Evolutionary conservation across 2,329 filamentous ascomycete species (phyloP).

Genomic region (Alternaria triticimaculans): DNA sequence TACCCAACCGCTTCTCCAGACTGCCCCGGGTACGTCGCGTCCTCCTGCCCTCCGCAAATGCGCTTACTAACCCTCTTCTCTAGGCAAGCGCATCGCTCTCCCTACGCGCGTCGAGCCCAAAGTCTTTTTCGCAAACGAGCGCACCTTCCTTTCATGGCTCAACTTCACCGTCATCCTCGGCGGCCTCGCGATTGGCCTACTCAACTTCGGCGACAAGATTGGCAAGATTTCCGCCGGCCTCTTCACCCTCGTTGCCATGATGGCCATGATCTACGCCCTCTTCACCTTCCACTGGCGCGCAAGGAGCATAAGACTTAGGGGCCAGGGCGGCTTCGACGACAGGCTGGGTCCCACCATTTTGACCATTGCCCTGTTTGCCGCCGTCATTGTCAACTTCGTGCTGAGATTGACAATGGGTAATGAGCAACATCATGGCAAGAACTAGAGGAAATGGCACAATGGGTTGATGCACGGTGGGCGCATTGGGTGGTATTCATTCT

Average conservation of each 20-base stretch:
- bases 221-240: conserved; percentile 93
- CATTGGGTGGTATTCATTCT: background rate
- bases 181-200: conserved; percentile 91
- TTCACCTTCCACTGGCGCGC: conserved; percentile 97
- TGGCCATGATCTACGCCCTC: conserved; percentile 93
- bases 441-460: background rate
- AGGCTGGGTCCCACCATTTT: conserved; percentile 91
- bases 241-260: conserved; percentile 93
- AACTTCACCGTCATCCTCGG: conserved; percentile 99
- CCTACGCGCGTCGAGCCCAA: conserved; percentile 98
- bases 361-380: conserved; percentile 82
- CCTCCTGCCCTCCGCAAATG: background rate
- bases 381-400: conserved; percentile 96
- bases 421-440: conserved; percentile 15
- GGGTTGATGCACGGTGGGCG: background rate
- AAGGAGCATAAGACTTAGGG: conserved; percentile 86
- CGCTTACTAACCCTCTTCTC: conserved; percentile 5
- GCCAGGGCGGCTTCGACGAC: conserved; percentile 96
- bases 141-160: conserved; percentile 98
- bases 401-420: conserved; percentile 55
- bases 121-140: conserved; percentile 99
- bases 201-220: conserved; percentile 96
- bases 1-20: conserved; percentile 93
- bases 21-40: conserved; percentile 74
- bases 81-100: conserved; percentile 97